phyloP scores from a whole-genome alignment of 1,284 basidiomycete genomes.

The Irpex sp. region DNA sequence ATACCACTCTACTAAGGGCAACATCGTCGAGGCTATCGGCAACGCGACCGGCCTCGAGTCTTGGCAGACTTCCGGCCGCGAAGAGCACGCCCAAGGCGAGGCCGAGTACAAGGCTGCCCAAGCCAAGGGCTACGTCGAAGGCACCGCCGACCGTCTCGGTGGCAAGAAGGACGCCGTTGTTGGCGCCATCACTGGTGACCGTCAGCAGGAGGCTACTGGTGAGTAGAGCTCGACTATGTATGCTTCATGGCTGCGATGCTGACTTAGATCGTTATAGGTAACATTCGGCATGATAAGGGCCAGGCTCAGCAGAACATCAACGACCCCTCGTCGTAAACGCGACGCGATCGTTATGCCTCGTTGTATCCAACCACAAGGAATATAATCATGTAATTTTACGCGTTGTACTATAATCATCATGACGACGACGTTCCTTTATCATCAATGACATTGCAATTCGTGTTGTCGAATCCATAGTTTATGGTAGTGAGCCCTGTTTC shows the following conservation, averaged over 20 bases:
- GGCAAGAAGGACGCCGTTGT: constrained; percentile 70
- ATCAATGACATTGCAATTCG: neutral
- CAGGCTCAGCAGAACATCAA: constrained; percentile 52
- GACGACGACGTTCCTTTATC: neutral
- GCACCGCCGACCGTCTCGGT: constrained; percentile 49
- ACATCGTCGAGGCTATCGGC: constrained; percentile 54
- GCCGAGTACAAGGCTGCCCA: constrained; percentile 54
- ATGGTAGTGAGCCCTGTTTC: no score
- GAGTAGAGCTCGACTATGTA: constrained; percentile 15
- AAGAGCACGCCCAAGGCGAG: constrained; percentile 68
- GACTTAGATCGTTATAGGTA: constrained; percentile 34
- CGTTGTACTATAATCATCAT: neutral
- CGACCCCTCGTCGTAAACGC: constrained; percentile 24
- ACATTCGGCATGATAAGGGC: constrained; percentile 58
- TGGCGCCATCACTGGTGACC: constrained; percentile 65
- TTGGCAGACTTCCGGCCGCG: constrained; percentile 55
- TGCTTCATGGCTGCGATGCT: neutral
- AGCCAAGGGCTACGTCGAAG: constrained; percentile 54
- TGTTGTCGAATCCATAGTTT: no score
- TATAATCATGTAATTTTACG: neutral
- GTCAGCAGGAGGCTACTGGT: constrained; percentile 55
- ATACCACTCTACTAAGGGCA: constrained; percentile 59
- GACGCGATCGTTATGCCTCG: neutral
- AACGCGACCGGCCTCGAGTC: constrained; percentile 42
- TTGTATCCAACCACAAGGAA: neutral